These are phyloP conservation scores for Fusarium coffeatum DNA, from an alignment of 2,329 filamentous ascomycete species.

Conservation along the genomic window DNA sequence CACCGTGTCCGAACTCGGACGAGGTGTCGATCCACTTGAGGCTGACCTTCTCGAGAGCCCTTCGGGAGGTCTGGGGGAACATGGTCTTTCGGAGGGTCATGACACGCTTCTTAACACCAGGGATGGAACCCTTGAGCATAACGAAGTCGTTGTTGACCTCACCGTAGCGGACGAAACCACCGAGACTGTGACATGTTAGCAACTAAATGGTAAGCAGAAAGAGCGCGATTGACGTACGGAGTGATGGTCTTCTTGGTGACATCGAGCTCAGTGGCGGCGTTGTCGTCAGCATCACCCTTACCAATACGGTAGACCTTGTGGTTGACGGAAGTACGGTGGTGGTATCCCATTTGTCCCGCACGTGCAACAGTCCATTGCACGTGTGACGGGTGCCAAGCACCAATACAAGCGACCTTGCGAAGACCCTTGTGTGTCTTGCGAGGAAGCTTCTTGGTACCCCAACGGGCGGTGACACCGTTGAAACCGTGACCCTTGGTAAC, in stretches of 20 bases:
- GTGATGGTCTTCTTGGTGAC: conserved; percentile 99
- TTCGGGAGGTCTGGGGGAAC: conserved; percentile 95
- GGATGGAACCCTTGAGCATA: conserved; percentile 96
- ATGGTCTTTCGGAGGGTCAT: conserved; percentile 99
- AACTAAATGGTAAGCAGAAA: background rate
- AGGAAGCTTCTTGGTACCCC: conserved; percentile 99
- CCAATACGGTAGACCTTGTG: conserved; percentile 99
- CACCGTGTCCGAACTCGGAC: conserved; percentile 99
- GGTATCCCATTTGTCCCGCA: conserved; percentile 99
- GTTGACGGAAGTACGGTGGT: conserved; percentile 99
- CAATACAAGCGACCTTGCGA: conserved; percentile 99
- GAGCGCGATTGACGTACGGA: conserved; percentile 76
- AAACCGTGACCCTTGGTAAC: conserved; percentile 99
- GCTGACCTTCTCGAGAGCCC: conserved; percentile 97
- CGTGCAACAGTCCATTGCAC: conserved; percentile 99
- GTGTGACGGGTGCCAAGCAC: conserved; percentile 99
- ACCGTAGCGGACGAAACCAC: conserved; percentile 99
- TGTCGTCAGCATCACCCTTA: conserved; percentile 89
- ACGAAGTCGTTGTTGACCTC: conserved; percentile 99
- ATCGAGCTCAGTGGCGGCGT: conserved; percentile 94
- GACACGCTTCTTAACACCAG: conserved; percentile 99
- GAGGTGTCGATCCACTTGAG: conserved; percentile 99
- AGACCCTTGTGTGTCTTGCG: conserved; percentile 99
- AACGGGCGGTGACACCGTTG: conserved; percentile 95
- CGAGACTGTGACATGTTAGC: conserved; percentile 73